Base-by-base conservation (phyloP, 495 filamentous ascomycete species). In the Neurospora terricola region DNA sequence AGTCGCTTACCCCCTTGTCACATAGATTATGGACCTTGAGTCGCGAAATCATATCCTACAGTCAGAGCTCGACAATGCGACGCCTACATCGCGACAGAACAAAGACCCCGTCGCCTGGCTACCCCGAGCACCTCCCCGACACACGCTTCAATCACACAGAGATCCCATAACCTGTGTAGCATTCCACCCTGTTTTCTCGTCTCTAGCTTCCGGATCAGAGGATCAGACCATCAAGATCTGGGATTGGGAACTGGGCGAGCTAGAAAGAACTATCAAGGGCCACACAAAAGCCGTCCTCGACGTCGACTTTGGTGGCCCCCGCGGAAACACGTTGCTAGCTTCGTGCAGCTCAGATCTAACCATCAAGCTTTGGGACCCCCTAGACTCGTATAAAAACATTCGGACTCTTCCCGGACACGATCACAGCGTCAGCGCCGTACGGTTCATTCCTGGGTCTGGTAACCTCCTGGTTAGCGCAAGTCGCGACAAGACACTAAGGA, bases 211-310 rank as follows among this genome's bases (percentile, higher is more conserved):
- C 1, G 96, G 93, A 21, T 97, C 94, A 43, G 96, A 98, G 77
- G 91, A 94, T 77, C 88, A 88, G 66, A 93, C 90, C 11, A 93
- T 94, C 79, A 99, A 99, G 79, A 94, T 99, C 70, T 99, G 96
- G 96, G 96, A 98, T 78, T 98, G 94, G 93, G 96, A 99, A 76
- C 83, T 97, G 21, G 96, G 96, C 27, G 95, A 98, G 80, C 86
- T 97, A 10, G 95, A 98, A 78, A 83, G 91, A 37, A 98, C 96
- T 0, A 86, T 98, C 54, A 98, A 98, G 77, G 94, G 94, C 2
- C 96, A 99, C 79, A 97, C 93, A 3, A 96, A 93, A 78, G 89
- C 92, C 8, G 94, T 98, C 3, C 78, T 96, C 18, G 94, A 96
- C 78, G 88, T 97, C 69, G 96, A 98, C 76, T 98, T 91, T 82